Conservation (phyloP, 352 stramenopile genomes). For the Phytophthora foliorum region DNA sequence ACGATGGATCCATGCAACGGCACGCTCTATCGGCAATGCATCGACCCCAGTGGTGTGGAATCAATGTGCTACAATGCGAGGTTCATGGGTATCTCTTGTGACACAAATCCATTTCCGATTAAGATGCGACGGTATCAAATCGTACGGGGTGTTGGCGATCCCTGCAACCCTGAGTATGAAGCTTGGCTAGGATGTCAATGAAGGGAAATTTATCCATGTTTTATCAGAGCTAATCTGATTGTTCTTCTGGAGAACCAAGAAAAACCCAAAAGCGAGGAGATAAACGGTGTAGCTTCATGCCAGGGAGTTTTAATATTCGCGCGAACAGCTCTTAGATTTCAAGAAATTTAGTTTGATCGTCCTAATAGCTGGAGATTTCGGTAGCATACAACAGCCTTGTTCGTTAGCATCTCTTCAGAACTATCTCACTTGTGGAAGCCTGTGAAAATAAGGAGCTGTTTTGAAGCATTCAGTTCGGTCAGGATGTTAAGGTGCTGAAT, state of each 20-base stretch:
- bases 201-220: not conserved
- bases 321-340: too few relatives aligned
- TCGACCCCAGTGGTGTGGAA: conserved; percentile 6
- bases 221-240: not conserved
- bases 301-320: too few relatives aligned
- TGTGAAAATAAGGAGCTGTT: too few relatives aligned
- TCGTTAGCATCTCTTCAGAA: too few relatives aligned
- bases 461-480: too few relatives aligned
- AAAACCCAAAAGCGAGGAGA: too few relatives aligned
- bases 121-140: conserved; percentile 40
- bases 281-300: too few relatives aligned
- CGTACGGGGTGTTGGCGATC: conserved; percentile 21
- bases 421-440: too few relatives aligned
- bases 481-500: too few relatives aligned
- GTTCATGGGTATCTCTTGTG: conserved; percentile 42
- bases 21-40: conserved; percentile 50
- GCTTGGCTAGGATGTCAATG: conserved; percentile 44
- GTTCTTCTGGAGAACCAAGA: not conserved
- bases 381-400: too few relatives aligned
- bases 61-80: conserved; percentile 52
- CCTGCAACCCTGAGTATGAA: conserved; percentile 39
- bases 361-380: too few relatives aligned
- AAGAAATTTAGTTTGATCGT: too few relatives aligned
- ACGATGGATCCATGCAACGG: conserved; percentile 50
- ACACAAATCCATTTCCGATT: conserved; percentile 32